Evolutionary conservation across 1,139 yeast species (phyloP), one percentile per base, ranked within the genome.

Genomic region (Suhomyces guaymorum): DNA sequence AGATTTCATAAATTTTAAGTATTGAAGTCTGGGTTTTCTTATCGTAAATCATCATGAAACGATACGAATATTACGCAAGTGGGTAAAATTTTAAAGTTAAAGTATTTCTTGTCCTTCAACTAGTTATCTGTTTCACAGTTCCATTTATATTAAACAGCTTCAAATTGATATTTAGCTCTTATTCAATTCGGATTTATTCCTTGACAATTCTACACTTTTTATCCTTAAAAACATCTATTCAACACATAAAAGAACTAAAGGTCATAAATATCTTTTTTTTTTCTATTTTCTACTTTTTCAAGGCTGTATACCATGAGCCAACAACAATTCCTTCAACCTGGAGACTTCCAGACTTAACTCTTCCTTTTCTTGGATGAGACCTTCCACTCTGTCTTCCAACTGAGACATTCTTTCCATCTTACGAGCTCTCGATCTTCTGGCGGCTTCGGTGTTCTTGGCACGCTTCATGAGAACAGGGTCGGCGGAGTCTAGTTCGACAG

Each of bases 391-490:
- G 19, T 64, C 77, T 63, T 90, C 97, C 59, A 90, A 70, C 57
- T 87, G 95, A 40, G 63, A 56, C 87, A 90, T 84, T 61, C 95
- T 77, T 60, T 85, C 88, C 79, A 85, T 80, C 66, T 89, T 88
- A 63, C 96, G 80, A 26, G 96, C 96, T 51, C 97, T 76, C 28
- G 97, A 88, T 57, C 97, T 77, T 62, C 97, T 80, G 11, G 97
- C 97, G 42, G 97, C 97, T 60, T 89, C 96, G 15, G 97, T 90
- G 72, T 90, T 90, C 61, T 90, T 80, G 26, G 97, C 97, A 54
- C 98, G 80, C 61, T 90, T 87, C 54, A 86, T 57, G 34, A 88
- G 77, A 39, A 75, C 76, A 15, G 82, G 79, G 61, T 89, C 96
- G 23, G 73, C 67, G 24, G 70, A 69, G 24, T 75, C 75, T 36